Percentiles rank a stretch among this genome's conserved stretches.
Evolutionary conservation across 208 protist genomes (phyloP).

Genomic region (Leishmania guyanensis): DNA sequence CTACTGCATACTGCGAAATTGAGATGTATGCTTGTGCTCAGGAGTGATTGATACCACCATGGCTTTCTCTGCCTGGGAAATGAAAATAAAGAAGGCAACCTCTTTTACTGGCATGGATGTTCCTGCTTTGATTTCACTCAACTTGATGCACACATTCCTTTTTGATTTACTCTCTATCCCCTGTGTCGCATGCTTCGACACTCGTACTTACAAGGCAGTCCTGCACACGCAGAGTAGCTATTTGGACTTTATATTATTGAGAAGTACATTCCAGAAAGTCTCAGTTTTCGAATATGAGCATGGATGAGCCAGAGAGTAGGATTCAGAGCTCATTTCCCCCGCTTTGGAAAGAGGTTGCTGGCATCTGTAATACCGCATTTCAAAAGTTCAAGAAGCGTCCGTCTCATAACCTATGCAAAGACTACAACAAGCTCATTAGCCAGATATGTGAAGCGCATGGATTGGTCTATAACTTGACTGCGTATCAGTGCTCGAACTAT

Average conservation of each 20-base stretch:
- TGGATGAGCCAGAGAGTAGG: conserved; percentile 7
- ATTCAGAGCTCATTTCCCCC: conserved; percentile 30
- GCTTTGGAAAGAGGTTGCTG: conserved; percentile 41
- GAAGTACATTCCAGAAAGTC: neutral
- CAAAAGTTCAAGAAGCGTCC: conserved; percentile 36
- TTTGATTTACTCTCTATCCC: neutral
- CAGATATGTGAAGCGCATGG: conserved; percentile 49
- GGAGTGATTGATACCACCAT: neutral
- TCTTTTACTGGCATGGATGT: neutral
- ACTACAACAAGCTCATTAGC: conserved; percentile 49
- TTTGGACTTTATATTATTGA: neutral
- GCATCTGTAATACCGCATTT: conserved; percentile 35
- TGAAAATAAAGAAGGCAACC: neutral
- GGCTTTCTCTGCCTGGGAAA: neutral
- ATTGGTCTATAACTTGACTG: conserved; percentile 58
- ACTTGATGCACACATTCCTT: neutral
- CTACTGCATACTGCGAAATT: neutral
- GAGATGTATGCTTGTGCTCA: neutral
- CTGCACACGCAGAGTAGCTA: neutral
- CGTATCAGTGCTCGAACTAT: conserved; percentile 64
- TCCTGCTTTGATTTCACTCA: neutral
- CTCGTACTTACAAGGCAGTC: neutral
- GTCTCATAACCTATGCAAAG: conserved; percentile 29
- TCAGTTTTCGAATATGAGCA: conserved; percentile 4
- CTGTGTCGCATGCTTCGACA: neutral